These are phyloP conservation scores for Microdochium nivale DNA, from an alignment of 2,329 filamentous ascomycete genomes.

Conservation along the genomic window DNA sequence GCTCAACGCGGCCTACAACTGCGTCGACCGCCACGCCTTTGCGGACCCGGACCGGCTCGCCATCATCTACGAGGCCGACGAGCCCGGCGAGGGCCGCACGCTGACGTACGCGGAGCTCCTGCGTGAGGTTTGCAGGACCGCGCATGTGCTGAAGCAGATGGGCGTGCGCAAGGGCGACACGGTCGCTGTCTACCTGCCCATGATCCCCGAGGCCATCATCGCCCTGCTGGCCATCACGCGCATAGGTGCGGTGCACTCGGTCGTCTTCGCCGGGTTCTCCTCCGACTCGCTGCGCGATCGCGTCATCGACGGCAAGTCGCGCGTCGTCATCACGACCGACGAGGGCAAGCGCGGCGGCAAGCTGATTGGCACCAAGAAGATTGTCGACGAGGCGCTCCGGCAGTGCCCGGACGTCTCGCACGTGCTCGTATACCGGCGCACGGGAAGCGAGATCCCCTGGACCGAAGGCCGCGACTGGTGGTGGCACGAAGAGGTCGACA, in stretches of 20 bases:
- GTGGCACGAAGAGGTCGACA: conserved; percentile 99
- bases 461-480: conserved; percentile 82
- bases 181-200: conserved; percentile 93
- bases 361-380: conserved; percentile 96
- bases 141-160: conserved; percentile 87
- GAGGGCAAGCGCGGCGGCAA: conserved; percentile 98
- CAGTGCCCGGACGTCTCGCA: conserved; percentile 84
- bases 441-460: conserved; percentile 86
- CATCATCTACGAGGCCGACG: conserved; percentile 98
- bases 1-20: conserved; percentile 95
- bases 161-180: conserved; percentile 96
- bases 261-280: conserved; percentile 96
- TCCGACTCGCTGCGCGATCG: conserved; percentile 93
- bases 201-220: conserved; percentile 94
- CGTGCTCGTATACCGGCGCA: conserved; percentile 90
- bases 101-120: conserved; percentile 92
- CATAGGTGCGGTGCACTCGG: conserved; percentile 93
- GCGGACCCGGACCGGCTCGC: conserved; percentile 88
- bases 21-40: conserved; percentile 92
- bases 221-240: conserved; percentile 85
- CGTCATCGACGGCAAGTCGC: conserved; percentile 82
- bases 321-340: conserved; percentile 92
- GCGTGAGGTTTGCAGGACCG: conserved; percentile 79
- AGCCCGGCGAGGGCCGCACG: conserved; percentile 75
- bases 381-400: conserved; percentile 94